Conservation (phyloP, 495 filamentous ascomycete species). For the Oidiodendron maius region DNA sequence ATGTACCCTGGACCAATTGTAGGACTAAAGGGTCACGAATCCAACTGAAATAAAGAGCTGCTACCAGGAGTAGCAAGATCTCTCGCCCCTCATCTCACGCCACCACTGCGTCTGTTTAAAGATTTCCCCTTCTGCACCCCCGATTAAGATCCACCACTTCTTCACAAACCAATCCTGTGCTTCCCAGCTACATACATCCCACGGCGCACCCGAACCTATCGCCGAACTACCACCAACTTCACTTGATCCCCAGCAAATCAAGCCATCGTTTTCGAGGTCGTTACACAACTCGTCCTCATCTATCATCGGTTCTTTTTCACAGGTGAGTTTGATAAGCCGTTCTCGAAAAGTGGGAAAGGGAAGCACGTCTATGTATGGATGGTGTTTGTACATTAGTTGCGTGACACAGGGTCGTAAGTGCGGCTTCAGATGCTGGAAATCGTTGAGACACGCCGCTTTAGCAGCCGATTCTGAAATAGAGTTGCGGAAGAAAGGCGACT, state of each 20-base stretch:
- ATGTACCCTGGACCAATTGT: too few relatives aligned
- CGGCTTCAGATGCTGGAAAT: constrained; percentile 3
- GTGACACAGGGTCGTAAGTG: constrained; percentile 4
- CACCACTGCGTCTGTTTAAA: constrained; percentile 11
- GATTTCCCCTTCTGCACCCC: constrained; percentile 11
- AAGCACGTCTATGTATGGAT: constrained; percentile 7
- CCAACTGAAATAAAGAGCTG: too few relatives aligned
- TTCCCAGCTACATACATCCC: constrained; percentile 33
- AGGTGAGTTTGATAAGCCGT: constrained; percentile 1
- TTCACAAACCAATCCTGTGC: constrained; percentile 30
- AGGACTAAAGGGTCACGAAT: too few relatives aligned
- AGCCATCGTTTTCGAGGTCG: constrained; percentile 18
- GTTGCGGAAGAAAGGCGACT: constrained; percentile 8
- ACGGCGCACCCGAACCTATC: constrained; percentile 12
- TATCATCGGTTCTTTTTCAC: constrained; percentile 13
- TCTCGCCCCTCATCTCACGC: constrained; percentile 7
- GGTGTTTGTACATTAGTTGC: constrained; percentile 2
- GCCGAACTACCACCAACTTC: not conserved
- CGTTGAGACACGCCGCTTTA: not conserved
- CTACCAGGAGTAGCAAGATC: constrained; percentile 7
- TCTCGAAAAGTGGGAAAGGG: constrained; percentile 9
- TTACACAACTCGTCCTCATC: constrained; percentile 18
- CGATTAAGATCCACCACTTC: constrained; percentile 23
- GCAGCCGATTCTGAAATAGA: not conserved
- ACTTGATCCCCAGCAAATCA: constrained; percentile 18